phyloP scores from a whole-genome alignment of 352 stramenopile genomes.

The Phytophthora sojae region DNA sequence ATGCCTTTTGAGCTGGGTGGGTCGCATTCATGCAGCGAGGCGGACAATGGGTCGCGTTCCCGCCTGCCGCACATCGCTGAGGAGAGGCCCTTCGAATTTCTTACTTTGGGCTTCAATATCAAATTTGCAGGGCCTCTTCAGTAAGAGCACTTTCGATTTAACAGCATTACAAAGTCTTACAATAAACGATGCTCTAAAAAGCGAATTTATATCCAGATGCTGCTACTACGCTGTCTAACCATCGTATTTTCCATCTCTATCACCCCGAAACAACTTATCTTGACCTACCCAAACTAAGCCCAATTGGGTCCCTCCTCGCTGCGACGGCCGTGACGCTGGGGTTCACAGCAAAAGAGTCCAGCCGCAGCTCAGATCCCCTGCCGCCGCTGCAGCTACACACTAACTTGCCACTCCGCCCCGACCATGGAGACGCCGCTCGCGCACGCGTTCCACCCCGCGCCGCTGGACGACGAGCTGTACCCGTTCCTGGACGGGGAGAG shows the following conservation, averaged over 20 bases:
- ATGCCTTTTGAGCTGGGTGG: neutral
- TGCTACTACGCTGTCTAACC: constrained; percentile 4
- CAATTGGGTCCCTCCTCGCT: neutral
- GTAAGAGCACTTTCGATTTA: too few species aligned
- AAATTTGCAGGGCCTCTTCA: too few species aligned
- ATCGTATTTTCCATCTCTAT: neutral
- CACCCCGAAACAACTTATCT: constrained; percentile 1
- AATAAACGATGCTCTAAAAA: too few species aligned
- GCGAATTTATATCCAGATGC: neutral
- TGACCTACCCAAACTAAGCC: constrained; percentile 1
- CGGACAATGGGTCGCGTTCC: neutral
- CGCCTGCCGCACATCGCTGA: neutral
- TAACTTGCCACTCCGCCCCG: neutral
- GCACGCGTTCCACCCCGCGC: constrained; percentile 57
- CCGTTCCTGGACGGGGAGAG: constrained; percentile 53
- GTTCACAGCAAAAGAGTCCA: constrained; percentile 21
- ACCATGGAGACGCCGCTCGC: constrained; percentile 47
- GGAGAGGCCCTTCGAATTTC: constrained; percentile 2
- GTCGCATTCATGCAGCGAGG: neutral
- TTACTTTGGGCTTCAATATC: neutral
- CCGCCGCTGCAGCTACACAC: too few species aligned
- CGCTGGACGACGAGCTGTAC: constrained; percentile 66
- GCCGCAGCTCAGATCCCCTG: constrained; percentile 15
- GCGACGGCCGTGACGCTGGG: constrained; percentile 12
- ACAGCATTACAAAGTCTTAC: too few species aligned